Percentiles rank a stretch among this genome's conserved stretches.
Conservation (phyloP, 352 stramenopile species). For the Globisporangium uncinulatum region DNA sequence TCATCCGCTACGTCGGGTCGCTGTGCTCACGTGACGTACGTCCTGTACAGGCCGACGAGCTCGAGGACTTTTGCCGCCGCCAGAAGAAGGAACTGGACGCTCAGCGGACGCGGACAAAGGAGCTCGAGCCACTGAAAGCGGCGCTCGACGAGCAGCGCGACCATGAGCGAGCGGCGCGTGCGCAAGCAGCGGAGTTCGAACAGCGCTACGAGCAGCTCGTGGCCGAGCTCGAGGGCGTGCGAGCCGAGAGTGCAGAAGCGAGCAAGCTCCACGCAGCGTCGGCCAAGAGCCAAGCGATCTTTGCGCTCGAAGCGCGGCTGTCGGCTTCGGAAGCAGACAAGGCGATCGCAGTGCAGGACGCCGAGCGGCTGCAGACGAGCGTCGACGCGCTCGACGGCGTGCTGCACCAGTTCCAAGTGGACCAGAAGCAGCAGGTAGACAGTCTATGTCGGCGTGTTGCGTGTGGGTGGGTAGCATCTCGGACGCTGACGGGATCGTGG, state of each 20-base stretch:
- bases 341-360: conserved; percentile 49
- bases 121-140: conserved; percentile 23
- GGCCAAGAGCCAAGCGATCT: conserved; percentile 45
- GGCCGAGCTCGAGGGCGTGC: conserved; percentile 40
- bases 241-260: conserved; percentile 41
- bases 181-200: conserved; percentile 53
- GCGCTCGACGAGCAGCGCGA: conserved; percentile 30
- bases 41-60: conserved; percentile 26
- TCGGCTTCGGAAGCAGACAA: conserved; percentile 57
- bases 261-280: conserved; percentile 43
- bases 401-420: conserved; percentile 54
- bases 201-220: conserved; percentile 59
- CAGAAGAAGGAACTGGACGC: conserved; percentile 20
- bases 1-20: too few relatives aligned
- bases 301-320: conserved; percentile 57
- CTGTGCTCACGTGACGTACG: not conserved
- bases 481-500: too few relatives aligned
- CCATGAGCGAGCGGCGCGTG: conserved; percentile 30
- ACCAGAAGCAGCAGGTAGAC: conserved; percentile 45
- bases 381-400: conserved; percentile 55
- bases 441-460: not conserved
- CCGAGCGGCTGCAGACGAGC: conserved; percentile 40
- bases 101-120: conserved; percentile 21
- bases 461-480: too few relatives aligned
- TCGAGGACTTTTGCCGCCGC: conserved; percentile 29